Evolutionary conservation across 2,329 filamentous ascomycete genomes (phyloP).

Genomic region (Colletotrichum liaoningense): DNA sequence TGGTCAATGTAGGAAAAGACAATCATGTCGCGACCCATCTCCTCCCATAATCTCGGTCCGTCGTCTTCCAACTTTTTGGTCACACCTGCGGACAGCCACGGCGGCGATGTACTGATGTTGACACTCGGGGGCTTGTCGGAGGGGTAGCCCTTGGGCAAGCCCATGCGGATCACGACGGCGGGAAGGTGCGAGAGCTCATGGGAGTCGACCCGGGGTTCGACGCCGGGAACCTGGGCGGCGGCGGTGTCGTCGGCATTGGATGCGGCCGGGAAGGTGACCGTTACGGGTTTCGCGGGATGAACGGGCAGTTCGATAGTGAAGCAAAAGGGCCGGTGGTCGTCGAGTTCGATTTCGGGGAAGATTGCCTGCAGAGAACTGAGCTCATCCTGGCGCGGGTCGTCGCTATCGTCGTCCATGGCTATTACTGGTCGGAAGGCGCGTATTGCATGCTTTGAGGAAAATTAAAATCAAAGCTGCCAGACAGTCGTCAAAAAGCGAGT

Average conservation of each 20-base stretch:
- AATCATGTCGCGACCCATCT: constrained; percentile 68
- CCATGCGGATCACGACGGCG: constrained; percentile 63
- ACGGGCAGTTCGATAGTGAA: constrained; percentile 70
- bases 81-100: constrained; percentile 65
- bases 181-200: constrained; percentile 69
- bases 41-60: constrained; percentile 69
- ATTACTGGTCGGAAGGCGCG: constrained; percentile 20
- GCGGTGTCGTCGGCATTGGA: constrained; percentile 38
- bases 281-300: constrained; percentile 63
- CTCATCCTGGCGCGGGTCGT: constrained; percentile 68
- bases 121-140: constrained; percentile 61
- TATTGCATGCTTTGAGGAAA: constrained; percentile 24
- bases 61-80: constrained; percentile 63
- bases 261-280: constrained; percentile 66
- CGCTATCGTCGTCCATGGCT: constrained; percentile 51
- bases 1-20: constrained; percentile 74
- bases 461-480: not conserved
- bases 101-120: constrained; percentile 62
- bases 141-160: constrained; percentile 70
- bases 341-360: constrained; percentile 71
- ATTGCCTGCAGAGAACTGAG: constrained; percentile 72
- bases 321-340: constrained; percentile 55
- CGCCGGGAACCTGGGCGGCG: constrained; percentile 26
- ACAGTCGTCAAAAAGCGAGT: not conserved
- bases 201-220: constrained; percentile 50